Percentiles rank a stretch among this genome's conserved stretches.
Evolutionary conservation across 1,284 basidiomycete species (phyloP).

Genomic region (Mycosarcoma mackinlayi): DNA sequence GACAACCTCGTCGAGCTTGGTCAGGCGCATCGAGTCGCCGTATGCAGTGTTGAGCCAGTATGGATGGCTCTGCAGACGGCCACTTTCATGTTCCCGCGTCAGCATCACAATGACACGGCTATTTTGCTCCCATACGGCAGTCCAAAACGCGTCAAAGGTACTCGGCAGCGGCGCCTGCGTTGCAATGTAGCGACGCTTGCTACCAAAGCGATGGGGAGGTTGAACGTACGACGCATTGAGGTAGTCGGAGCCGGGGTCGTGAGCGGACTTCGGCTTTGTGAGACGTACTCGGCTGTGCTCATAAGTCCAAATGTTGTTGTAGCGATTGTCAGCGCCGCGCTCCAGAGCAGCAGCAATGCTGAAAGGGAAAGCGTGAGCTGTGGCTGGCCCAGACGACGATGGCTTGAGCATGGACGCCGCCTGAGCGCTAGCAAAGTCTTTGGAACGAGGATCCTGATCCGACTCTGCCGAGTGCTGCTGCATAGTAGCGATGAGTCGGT

Average conservation of each 20-base stretch:
- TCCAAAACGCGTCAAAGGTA: slow-evolving; percentile 95
- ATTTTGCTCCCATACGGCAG: slow-evolving; percentile 73
- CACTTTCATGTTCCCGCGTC: slow-evolving; percentile 88
- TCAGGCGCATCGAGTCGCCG: slow-evolving; percentile 71
- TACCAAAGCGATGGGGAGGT: slow-evolving; percentile 54
- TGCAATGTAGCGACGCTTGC: slow-evolving; percentile 81
- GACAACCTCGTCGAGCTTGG: slow-evolving; percentile 53
- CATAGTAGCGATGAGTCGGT: slow-evolving; percentile 89
- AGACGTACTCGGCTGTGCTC: slow-evolving; percentile 76
- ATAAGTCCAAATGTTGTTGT: slow-evolving; percentile 95
- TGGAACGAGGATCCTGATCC: slow-evolving; percentile 44
- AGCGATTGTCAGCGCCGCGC: slow-evolving; percentile 87
- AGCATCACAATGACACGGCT: slow-evolving; percentile 77
- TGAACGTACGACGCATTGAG: slow-evolving; percentile 63
- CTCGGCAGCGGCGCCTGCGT: slow-evolving; percentile 93
- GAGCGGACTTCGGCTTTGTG: slow-evolving; percentile 22
- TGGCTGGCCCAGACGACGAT: slow-evolving; percentile 11
- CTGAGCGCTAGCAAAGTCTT: slow-evolving; percentile 37
- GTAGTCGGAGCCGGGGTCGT: slow-evolving; percentile 59
- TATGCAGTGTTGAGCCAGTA: slow-evolving; percentile 85
- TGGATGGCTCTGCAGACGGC: slow-evolving; percentile 86
- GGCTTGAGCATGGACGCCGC: slow-evolving; percentile 23
- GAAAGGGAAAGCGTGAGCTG: slow-evolving; percentile 74
- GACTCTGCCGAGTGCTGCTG: slow-evolving; percentile 78
- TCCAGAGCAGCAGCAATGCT: slow-evolving; percentile 96